phyloP scores from a whole-genome alignment of 83 land plant genomes.

The Picea mariana region DNA sequence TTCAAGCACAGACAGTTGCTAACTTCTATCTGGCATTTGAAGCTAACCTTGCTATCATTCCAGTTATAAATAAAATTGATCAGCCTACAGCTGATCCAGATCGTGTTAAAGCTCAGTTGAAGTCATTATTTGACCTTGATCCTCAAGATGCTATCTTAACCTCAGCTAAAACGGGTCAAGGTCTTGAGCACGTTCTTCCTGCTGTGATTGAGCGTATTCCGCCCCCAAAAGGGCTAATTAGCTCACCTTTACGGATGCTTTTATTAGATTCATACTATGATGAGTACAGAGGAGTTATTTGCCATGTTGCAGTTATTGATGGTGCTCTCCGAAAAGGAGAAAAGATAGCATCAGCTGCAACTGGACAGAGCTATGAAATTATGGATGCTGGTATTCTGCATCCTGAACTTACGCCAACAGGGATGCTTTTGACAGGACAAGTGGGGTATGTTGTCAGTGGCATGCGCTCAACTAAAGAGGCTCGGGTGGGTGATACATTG shows the following conservation, averaged over 20 bases:
- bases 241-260: constrained; percentile 86
- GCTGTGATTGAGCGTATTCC: constrained; percentile 91
- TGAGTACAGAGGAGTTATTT: constrained; percentile 99
- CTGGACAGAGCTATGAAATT: constrained; percentile 88
- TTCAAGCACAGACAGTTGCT: constrained; percentile 99
- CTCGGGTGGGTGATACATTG: constrained; percentile 93
- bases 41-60: constrained; percentile 84
- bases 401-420: constrained; percentile 94
- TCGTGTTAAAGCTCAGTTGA: constrained; percentile 85
- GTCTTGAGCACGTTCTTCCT: constrained; percentile 89
- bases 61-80: constrained; percentile 97
- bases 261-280: constrained; percentile 97
- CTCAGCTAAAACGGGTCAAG: constrained; percentile 96
- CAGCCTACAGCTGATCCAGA: constrained; percentile 99
- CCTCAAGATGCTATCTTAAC: constrained; percentile 80
- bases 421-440: constrained; percentile 90
- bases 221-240: constrained; percentile 64
- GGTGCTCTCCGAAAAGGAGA: constrained; percentile 83
- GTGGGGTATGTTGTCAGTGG: constrained; percentile 96
- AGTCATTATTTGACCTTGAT: constrained; percentile 92
- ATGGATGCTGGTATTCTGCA: constrained; percentile 94
- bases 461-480: constrained; percentile 98
- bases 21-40: constrained; percentile 99
- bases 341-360: constrained; percentile 89
- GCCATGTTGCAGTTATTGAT: constrained; percentile 98